Evolutionary conservation across 495 filamentous ascomycete genomes (phyloP), one percentile per base, ranked within the genome.

Genomic region (Corynascus novoguineensis): DNA sequence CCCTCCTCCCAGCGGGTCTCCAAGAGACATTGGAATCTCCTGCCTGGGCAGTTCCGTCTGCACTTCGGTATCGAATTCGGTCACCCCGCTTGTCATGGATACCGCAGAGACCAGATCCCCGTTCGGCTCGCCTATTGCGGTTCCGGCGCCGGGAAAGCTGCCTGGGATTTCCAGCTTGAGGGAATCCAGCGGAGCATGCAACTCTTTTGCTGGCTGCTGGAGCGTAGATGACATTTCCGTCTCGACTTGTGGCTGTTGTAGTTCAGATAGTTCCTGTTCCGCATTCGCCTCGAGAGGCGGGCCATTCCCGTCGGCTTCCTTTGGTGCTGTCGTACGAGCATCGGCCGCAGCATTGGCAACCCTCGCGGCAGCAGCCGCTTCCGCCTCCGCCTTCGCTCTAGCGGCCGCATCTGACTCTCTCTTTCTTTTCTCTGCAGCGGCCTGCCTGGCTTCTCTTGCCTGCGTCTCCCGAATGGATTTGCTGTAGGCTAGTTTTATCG

Each of bases 401-500:
- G 62, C 72, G 53, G 75, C 71, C n/a, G 68, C 64, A 22, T 75
- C 74, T 55, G 68, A 31, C 29, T 68, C 72, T 70, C 68, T 75
- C 56, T 62, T 69, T 53, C 64, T 76, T 58, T 62, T 71, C 32
- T 77, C 69, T 32, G 74, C 73, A n/a, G 69, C 72, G 14, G 60
- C 68, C 55, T 67, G 65, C 53, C 72, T 72, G 54, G 72, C 78
- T 69, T 84, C 79, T 55, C 76, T 80, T 56, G 79, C 78, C 64
- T 89, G 82, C 63, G 73, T 85, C 63, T 87, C 85, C 59, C 84
- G 80, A 41, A 91, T 82, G 21, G 85, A 87, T 53, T 85, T 85
- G 45, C 85, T 90, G 60, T 92, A 89, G 1, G 88, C 88, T 45
- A 88, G 81, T 61, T 90, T 85, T 55, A 92, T 92, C 41, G 79